Base-by-base conservation (phyloP, 345 rosid species). In the Linum trigynum region DNA sequence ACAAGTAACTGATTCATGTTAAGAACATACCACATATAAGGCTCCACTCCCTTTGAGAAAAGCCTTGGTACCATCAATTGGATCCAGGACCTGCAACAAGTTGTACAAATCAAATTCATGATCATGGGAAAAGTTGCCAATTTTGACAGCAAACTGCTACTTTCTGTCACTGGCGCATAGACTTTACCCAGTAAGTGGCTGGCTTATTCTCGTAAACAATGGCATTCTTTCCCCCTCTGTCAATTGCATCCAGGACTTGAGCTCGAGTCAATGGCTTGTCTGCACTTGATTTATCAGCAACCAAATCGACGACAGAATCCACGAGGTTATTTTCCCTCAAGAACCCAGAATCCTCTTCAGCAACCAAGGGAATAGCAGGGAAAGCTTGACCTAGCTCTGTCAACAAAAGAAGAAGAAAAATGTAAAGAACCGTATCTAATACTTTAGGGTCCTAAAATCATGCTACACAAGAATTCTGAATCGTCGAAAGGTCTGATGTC, bases 291-390 rank as follows among this genome's bases (percentile, higher is more conserved):
- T 80, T 81, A 59, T 76, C 71, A 39, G 74, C 72, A 36, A 89
- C 82, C 64, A 73, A 86, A 80, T 76, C 80, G 57, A 75, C 81
- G 58, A 92, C 90, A 70, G 83, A 75, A 69, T 79, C 85, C 61
- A 85, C 89, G 53, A 92, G 82, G 72, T 83, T 81, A 65, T 83
- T 85, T 45, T 80, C 67, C 61, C 86, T 80, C 68, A 92, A 61
- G 73, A 81, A 86, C 2, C 81, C 73, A 70, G 97, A 86, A 75
- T 92, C 97, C 77, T 92, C 98, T 72, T 89, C 98, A 65, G 96
- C 98, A 65, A 92, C 97, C 75, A 92, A 69, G 14, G 98, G 97
- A 76, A 89, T 81, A 35, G 84, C 77, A 69, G 98, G 98, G 80
- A 89, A 89, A 70, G 67, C 58, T 69, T 80, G 80, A 62, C 89